A percentile compares a stretch with the other conserved stretches of the same genome.
Conservation (phyloP, 2,329 filamentous ascomycete species). For the Trichoderma pleuroti region DNA sequence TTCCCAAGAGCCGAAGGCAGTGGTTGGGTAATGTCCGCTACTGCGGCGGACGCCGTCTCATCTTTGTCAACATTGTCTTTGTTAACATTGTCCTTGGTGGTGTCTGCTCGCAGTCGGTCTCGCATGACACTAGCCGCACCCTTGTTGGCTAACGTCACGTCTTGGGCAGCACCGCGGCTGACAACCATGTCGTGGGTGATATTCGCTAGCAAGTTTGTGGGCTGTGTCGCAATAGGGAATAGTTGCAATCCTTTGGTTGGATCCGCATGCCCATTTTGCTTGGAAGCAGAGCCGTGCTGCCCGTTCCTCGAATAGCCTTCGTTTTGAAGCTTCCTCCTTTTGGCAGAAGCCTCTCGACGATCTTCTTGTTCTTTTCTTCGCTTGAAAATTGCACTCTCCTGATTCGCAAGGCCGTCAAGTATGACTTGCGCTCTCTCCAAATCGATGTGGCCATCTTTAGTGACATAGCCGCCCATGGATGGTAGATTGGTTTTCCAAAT, state of each 20-base stretch:
- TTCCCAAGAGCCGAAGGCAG: conserved; percentile 59
- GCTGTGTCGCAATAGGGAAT: conserved; percentile 46
- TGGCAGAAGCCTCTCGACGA: conserved; percentile 72
- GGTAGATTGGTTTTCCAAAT: conserved; percentile 95
- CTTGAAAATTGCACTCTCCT: conserved; percentile 91
- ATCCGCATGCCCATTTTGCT: conserved; percentile 35
- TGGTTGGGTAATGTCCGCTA: conserved; percentile 18
- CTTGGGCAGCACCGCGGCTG: conserved; percentile 63
- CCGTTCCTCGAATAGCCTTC: conserved; percentile 37
- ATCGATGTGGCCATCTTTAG: conserved; percentile 90
- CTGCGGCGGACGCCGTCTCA: conserved; percentile 21
- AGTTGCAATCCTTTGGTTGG: conserved; percentile 33
- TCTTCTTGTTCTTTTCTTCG: conserved; percentile 84
- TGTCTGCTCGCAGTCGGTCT: conserved; percentile 62
- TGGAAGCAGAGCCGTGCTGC: background rate
- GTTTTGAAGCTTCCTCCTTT: conserved; percentile 71
- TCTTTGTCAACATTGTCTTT: conserved; percentile 12
- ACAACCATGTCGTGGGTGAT: conserved; percentile 87
- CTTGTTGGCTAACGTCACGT: conserved; percentile 82
- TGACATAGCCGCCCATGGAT: conserved; percentile 90
- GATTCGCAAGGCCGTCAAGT: conserved; percentile 79
- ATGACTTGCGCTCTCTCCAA: conserved; percentile 84
- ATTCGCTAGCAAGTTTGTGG: conserved; percentile 50
- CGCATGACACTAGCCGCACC: conserved; percentile 88
- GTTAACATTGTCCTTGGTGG: conserved; percentile 14